phyloP scores from a whole-genome alignment of 768 basidiomycete genomes.

The Collybia sordida region DNA sequence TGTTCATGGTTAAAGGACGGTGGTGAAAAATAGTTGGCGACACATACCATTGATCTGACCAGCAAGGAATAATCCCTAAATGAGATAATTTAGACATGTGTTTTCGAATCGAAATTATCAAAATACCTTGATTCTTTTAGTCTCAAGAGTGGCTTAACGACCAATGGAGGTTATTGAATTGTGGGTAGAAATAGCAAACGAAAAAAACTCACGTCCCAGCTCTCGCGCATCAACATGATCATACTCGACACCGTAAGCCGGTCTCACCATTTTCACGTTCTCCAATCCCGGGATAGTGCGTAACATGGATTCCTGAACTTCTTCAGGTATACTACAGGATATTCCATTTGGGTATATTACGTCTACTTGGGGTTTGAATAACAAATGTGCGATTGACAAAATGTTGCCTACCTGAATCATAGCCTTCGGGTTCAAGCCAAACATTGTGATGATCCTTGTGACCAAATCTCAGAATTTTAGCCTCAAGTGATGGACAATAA shows the following conservation, averaged over 20 bases:
- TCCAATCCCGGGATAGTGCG: constrained; percentile 84
- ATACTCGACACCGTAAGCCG: constrained; percentile 93
- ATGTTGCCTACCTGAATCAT: constrained; percentile 64
- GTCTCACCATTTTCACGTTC: constrained; percentile 77
- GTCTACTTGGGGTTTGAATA: constrained; percentile 39
- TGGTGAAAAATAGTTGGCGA: neutral
- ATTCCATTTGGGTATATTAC: constrained; percentile 90
- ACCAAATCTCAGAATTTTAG: constrained; percentile 80
- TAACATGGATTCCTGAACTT: constrained; percentile 81
- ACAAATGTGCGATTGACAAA: neutral
- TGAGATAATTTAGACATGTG: neutral
- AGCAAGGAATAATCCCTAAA: constrained; percentile 79
- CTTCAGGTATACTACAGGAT: constrained; percentile 85
- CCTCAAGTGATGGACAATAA: constrained; percentile 90
- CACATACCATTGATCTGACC: constrained; percentile 82
- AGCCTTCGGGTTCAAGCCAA: constrained; percentile 93
- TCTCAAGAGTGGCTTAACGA: constrained; percentile 74
- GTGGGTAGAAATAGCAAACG: neutral
- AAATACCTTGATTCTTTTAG: constrained; percentile 71
- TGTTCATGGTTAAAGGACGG: neutral
- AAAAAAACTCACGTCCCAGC: constrained; percentile 53
- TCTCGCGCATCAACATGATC: constrained; percentile 89
- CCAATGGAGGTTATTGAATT: neutral
- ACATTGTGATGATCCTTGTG: constrained; percentile 70
- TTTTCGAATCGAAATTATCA: neutral